These are phyloP conservation scores for Effrenium voratum DNA, from an alignment of 73 alveolate genomes.

Conservation along the genomic window DNA sequence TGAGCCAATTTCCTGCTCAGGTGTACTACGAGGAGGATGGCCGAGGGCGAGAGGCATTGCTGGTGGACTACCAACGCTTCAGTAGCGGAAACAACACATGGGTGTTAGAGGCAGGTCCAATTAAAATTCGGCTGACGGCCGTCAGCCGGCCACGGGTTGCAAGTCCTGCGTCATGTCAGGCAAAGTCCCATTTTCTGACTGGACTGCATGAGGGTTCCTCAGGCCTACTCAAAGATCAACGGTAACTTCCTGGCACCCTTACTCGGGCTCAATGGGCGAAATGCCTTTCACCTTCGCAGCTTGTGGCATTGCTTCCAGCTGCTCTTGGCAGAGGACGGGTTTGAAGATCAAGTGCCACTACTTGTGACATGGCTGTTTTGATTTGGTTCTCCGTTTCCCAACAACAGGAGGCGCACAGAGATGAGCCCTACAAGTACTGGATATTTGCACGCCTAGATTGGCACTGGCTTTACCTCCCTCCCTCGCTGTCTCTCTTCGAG, in stretches of 20 bases:
- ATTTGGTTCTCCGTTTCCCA: background rate
- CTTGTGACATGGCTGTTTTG: background rate
- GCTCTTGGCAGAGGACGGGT: background rate
- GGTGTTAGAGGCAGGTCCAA: background rate
- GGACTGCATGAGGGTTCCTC: too few species aligned
- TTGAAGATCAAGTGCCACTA: background rate
- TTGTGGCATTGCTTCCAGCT: conserved; percentile 53
- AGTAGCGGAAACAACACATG: background rate
- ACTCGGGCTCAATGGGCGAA: background rate
- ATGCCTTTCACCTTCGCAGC: conserved; percentile 59
- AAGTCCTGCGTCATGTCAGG: too few species aligned
- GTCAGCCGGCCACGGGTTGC: too few species aligned
- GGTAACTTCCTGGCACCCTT: conserved; percentile 83
- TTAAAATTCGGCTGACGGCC: background rate
- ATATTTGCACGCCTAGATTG: conserved; percentile 54
- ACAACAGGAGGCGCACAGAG: background rate
- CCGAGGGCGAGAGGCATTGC: conserved; percentile 52
- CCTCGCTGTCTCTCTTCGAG: background rate
- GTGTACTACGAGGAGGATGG: conserved; percentile 40
- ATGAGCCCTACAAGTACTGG: conserved; percentile 50
- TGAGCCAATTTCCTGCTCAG: background rate
- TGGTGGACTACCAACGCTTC: conserved; percentile 26
- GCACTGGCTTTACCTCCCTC: conserved; percentile 68
- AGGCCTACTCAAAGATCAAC: conserved; percentile 55
- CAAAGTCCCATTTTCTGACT: too few species aligned